Conservation (phyloP, 305 asterid species). For the Caryopteris hybrid region DNA sequence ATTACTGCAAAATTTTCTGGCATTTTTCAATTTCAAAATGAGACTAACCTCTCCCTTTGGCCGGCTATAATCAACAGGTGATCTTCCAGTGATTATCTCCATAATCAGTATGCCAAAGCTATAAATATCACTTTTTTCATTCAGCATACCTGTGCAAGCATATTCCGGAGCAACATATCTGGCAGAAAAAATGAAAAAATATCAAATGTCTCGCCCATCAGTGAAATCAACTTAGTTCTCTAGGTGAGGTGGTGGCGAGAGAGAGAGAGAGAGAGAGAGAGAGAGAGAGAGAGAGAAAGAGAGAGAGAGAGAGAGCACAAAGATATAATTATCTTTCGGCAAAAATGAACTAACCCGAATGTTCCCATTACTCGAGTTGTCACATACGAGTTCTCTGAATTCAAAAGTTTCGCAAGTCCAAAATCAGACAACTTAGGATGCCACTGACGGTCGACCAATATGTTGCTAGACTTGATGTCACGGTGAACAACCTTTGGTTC, state of each 20-base stretch:
- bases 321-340: neutral
- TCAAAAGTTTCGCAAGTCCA: conserved; percentile 55
- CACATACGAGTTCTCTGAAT: conserved; percentile 38
- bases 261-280: too few species aligned
- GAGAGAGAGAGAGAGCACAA: too few species aligned
- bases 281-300: too few species aligned
- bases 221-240: neutral
- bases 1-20: neutral
- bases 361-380: conserved; percentile 62
- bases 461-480: conserved; percentile 85
- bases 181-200: conserved; percentile 10
- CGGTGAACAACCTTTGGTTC: conserved; percentile 98
- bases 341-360: conserved; percentile 58
- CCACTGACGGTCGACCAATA: conserved; percentile 60
- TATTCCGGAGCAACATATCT: conserved; percentile 96
- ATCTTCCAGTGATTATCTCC: conserved; percentile 83
- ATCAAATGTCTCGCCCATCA: neutral
- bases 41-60: conserved; percentile 67
- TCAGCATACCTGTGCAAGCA: conserved; percentile 94
- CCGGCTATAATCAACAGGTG: conserved; percentile 76
- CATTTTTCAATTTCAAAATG: neutral
- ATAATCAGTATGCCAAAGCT: conserved; percentile 87
- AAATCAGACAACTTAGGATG: conserved; percentile 50
- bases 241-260: neutral
- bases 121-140: conserved; percentile 82